Conservation (phyloP, 305 asterid species). For the Ajuga reptans region DNA sequence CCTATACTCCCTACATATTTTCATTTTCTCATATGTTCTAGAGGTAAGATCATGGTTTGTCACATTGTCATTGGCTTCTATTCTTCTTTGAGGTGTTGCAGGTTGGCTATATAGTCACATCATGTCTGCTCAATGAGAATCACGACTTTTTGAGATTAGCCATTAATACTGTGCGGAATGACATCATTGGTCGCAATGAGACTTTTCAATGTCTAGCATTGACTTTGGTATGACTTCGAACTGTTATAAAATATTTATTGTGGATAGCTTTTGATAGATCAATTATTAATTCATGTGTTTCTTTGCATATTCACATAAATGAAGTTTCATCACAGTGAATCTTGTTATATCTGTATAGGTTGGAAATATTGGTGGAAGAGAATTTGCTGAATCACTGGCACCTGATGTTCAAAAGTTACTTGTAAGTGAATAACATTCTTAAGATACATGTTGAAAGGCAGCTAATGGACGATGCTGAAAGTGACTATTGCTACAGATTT, state of each 20-base stretch:
- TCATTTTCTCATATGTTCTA: neutral
- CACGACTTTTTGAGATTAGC: constrained; percentile 77
- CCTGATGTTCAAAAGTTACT: constrained; percentile 99
- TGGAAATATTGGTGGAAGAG: constrained; percentile 98
- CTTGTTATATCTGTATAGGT: constrained; percentile 47
- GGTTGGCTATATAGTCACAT: constrained; percentile 83
- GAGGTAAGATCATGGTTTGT: neutral
- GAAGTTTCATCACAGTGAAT: neutral
- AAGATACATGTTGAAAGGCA: constrained; percentile 17
- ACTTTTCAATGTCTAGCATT: constrained; percentile 84
- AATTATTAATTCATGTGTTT: neutral
- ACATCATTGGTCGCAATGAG: constrained; percentile 83
- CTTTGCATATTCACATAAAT: neutral
- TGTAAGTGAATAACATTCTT: constrained; percentile 47
- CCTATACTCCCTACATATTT: neutral
- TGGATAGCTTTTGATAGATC: neutral
- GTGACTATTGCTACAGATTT: constrained; percentile 50
- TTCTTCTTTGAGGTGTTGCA: constrained; percentile 27
- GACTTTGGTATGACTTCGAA: constrained; percentile 52
- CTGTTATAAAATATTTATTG: neutral
- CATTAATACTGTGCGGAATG: constrained; percentile 80
- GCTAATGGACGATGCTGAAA: constrained; percentile 23
- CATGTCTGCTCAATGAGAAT: constrained; percentile 76
- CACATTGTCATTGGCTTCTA: neutral
- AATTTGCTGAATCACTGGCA: constrained; percentile 96